Conservation (phyloP, 169 alveolate genomes). For the Cryptosporidium felis region DNA sequence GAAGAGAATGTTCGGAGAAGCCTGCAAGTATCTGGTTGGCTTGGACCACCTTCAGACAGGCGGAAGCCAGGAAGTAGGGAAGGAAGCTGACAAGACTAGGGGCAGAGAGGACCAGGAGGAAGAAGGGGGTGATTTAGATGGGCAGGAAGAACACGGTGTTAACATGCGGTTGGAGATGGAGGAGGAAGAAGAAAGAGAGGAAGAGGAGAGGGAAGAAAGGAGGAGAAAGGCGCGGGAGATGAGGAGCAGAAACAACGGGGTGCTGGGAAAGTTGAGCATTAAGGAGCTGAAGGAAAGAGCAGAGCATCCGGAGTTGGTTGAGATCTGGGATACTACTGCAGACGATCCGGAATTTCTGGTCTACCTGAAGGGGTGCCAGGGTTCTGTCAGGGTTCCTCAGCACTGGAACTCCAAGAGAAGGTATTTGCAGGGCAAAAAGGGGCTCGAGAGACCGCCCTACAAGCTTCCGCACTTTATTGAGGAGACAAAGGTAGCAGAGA, state of each 20-base stretch:
- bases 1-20: constrained; percentile 9
- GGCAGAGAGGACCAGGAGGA: background rate
- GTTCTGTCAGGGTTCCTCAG: constrained; percentile 96
- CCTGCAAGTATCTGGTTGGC: constrained; percentile 26
- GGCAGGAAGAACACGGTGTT: background rate
- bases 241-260: constrained; percentile 31
- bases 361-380: constrained; percentile 91
- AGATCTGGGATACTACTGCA: constrained; percentile 95
- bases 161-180: constrained; percentile 5
- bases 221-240: background rate
- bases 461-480: constrained; percentile 92
- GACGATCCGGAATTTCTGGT: constrained; percentile 94
- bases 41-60: background rate
- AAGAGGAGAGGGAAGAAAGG: background rate
- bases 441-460: constrained; percentile 93
- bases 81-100: too few species aligned
- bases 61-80: background rate
- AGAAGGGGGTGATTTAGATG: background rate
- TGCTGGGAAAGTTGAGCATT: constrained; percentile 33
- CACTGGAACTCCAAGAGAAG: constrained; percentile 98
- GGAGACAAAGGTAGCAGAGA: constrained; percentile 88
- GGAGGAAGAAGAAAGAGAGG: constrained; percentile 23
- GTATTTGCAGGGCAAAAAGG: constrained; percentile 94
- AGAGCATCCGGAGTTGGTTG: constrained; percentile 88
- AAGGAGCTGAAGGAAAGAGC: constrained; percentile 76